Evolutionary conservation across 345 rosid genomes (phyloP), one percentile per base, ranked within the genome.

Genomic region (Mercurialis annua): DNA sequence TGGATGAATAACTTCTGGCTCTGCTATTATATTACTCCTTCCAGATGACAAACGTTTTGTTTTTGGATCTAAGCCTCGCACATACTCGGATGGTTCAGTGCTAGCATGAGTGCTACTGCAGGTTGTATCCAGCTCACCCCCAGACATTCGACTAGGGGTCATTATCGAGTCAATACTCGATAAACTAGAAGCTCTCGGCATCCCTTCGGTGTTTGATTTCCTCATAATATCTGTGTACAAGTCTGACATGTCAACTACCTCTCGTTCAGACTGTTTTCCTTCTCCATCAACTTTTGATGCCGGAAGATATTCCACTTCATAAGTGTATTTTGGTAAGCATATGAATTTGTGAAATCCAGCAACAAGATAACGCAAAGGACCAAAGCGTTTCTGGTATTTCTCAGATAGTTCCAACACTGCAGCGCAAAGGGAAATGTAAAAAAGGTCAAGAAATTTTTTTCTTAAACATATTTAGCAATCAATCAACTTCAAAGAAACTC

Each of bases 151-250:
- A 42, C 89, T 84, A 18, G 93, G 96, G 56, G 92, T 86, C 92
- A 89, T 89, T 81, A 89, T 86, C 6, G 96, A 94, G 82, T 94
- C 98, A 21, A 94, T 91, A 77, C 98, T 94, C 42, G 98, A 87
- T 76, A 91, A 80, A 83, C 99, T 94, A 34, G 99, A 91, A 57
- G 98, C 99, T 79, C 96, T 87, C 24, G 99, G 99, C 55, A 94
- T 69, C 70, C 96, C 87, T 15, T 91, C 99, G 43, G 52, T 83
- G 74, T 84, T 84, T 33, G 98, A 87, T 79, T 85, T 87, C 78
- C 85, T 87, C 89, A 89, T 83, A 56, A 89, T 77, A 82, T 94
- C 98, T 8, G 87, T 81, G 77, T 87, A 89, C 27, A 91, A 87
- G 54, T 89, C 98, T 68, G 88, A 77, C 81, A 94, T 74, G 80